Base-by-base conservation (phyloP, 1,284 basidiomycete genomes). In the Heliocybe sulcata region DNA sequence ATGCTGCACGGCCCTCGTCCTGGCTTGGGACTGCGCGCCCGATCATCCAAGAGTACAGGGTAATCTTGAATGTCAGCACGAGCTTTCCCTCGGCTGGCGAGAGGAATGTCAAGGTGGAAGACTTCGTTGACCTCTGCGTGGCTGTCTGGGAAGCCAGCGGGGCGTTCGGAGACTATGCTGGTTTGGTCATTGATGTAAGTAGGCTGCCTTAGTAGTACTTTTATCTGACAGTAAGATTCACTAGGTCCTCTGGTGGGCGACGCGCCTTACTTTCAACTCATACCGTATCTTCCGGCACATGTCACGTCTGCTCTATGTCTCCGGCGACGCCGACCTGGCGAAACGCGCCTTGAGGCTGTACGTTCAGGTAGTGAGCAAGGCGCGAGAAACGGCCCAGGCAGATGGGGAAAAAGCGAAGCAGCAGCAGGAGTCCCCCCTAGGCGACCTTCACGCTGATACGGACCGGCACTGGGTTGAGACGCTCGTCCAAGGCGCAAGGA, bases 161-260 rank as follows among this genome's bases (percentile, higher is more conserved):
- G 10, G 77, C 77, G 2, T 67, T 74, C 12, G 77, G 78, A 14
- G 81, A 81, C 42, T 77, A 80, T 58, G 79, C 80, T 0, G 77
- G 77, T 26, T 91, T 88, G 90, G 80, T 87, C 19, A 76, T 89
- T 56, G 87, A 90, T 64, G 86, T 87, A 60, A 63, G 83, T 79
- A n/a, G 12, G 35, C 9, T n/a, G 14, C 45, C 51, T 33, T 14
- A 26, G 6, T 29, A 16, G 53, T 53, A 55, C 35, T 54, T 55
- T 51, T 45, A 35, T 52, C 59, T 63, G 25, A 42, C 16, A 54
- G 56, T 2, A 55, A 53, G 55, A 53, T 61, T 51, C 53, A 60
- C 4, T 61, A 93, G 83, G 77, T 92, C 14, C 76, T 97, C 1
- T 94, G 92, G 88, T 94, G 92, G 91, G 87, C 92, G 1, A 94